Evolutionary conservation across 1,284 basidiomycete genomes (phyloP).

Genomic region (Cryptococcus jaspeensis): DNA sequence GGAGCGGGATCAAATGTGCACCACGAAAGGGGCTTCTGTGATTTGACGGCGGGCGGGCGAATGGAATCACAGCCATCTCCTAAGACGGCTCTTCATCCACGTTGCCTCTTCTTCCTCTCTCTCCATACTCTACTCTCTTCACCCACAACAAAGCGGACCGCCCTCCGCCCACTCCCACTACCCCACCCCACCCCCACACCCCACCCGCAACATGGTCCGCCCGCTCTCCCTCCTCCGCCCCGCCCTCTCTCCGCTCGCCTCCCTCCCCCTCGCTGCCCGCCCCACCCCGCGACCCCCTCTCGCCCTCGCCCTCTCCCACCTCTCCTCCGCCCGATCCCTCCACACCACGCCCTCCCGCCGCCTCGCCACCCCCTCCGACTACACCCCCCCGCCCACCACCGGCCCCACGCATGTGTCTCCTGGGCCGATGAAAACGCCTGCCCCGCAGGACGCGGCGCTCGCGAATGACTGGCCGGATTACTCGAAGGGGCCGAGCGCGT

Average conservation of each 20-base stretch:
- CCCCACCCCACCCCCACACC: not conserved
- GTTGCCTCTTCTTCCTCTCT: not conserved
- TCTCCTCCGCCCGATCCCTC: slow-evolving; percentile 12
- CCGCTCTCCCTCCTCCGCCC: slow-evolving; percentile 1
- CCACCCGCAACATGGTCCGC: not conserved
- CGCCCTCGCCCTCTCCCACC: slow-evolving; percentile 2
- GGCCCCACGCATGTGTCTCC: slow-evolving; percentile 25
- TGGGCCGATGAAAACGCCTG: slow-evolving; percentile 35
- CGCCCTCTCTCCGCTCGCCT: not conserved
- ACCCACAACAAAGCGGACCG: no score
- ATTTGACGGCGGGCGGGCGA: not conserved
- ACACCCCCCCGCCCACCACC: slow-evolving; percentile 12
- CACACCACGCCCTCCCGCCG: slow-evolving; percentile 19
- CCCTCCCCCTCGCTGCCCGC: slow-evolving; percentile 1
- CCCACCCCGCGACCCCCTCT: slow-evolving; percentile 7
- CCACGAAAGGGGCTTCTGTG: no score
- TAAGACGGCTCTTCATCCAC: not conserved
- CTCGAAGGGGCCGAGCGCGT: slow-evolving; percentile 71
- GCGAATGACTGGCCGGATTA: slow-evolving; percentile 42
- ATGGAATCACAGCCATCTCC: not conserved
- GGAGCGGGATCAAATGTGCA: no score
- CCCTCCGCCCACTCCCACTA: no score
- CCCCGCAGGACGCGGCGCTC: slow-evolving; percentile 18
- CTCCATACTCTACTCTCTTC: no score
- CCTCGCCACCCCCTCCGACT: slow-evolving; percentile 29